phyloP scores from a whole-genome alignment of 306 rosid species.

The Quercus alba region DNA sequence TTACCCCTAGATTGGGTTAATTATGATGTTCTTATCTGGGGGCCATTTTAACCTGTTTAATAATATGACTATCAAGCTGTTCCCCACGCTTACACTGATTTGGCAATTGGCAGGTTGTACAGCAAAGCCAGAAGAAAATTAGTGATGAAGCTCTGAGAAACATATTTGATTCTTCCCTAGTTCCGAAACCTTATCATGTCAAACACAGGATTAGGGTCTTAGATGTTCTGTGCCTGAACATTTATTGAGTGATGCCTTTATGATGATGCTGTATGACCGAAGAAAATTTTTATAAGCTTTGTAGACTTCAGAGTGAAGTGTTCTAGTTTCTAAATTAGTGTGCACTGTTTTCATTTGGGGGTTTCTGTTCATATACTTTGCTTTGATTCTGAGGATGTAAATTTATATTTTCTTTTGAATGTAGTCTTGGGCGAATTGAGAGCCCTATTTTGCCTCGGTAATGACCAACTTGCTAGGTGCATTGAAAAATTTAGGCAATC shows the following conservation, averaged over 20 bases:
- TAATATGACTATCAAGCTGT: not conserved
- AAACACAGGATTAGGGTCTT: constrained; percentile 19
- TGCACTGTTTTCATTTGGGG: constrained; percentile 12
- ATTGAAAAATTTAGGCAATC: not conserved
- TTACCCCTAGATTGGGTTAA: not conserved
- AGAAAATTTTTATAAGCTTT: constrained; percentile 33
- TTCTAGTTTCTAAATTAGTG: constrained; percentile 26
- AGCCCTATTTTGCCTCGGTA: not conserved
- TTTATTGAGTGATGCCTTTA: constrained; percentile 35
- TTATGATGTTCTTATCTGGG: not conserved
- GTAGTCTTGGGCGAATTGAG: not conserved
- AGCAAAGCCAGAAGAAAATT: constrained; percentile 43
- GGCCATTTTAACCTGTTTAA: not conserved
- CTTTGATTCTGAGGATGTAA: constrained; percentile 3
- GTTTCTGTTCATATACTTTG: constrained; percentile 8
- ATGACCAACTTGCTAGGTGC: not conserved
- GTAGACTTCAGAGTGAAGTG: constrained; percentile 44
- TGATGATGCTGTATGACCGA: constrained; percentile 57
- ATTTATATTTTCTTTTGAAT: not conserved
- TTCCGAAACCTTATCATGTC: constrained; percentile 12
- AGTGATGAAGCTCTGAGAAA: constrained; percentile 29
- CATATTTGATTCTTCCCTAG: constrained; percentile 28
- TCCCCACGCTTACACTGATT: not conserved
- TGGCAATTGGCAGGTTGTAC: constrained; percentile 60
- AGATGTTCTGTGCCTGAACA: constrained; percentile 18